Percentiles rank a stretch among this genome's conserved stretches.
phyloP scores from a whole-genome alignment of 2,329 filamentous ascomycete genomes.

The Penicillium nordicum region DNA sequence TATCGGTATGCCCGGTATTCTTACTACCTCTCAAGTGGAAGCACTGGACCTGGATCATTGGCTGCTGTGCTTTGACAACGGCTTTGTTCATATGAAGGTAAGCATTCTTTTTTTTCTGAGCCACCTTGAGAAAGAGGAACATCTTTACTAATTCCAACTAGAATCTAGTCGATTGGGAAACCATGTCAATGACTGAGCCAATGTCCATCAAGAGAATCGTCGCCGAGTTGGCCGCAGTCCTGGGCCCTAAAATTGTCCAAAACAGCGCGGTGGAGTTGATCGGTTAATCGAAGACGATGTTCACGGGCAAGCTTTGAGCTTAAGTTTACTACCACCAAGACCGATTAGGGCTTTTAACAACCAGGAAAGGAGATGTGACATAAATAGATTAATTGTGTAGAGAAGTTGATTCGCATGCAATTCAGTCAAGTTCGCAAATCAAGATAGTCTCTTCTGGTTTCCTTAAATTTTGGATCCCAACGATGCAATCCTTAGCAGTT shows the following conservation, averaged over 20 bases:
- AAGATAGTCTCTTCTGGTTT: background rate
- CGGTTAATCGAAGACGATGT: conserved; percentile 20
- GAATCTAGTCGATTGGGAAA: conserved; percentile 49
- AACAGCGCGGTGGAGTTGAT: conserved; percentile 42
- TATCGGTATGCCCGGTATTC: conserved; percentile 45
- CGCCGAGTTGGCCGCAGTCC: conserved; percentile 45
- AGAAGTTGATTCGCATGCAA: background rate
- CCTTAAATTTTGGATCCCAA: background rate
- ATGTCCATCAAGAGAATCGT: conserved; percentile 48
- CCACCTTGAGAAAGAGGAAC: background rate
- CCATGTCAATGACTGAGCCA: conserved; percentile 40
- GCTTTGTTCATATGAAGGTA: conserved; percentile 45
- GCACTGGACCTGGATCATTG: conserved; percentile 45
- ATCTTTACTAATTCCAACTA: conserved; percentile 17
- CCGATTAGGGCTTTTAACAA: no score
- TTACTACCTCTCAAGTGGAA: conserved; percentile 43
- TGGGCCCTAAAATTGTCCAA: conserved; percentile 44
- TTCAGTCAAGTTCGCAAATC: background rate
- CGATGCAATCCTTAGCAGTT: no score
- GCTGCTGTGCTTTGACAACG: conserved; percentile 41
- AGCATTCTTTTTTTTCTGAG: conserved; percentile 4
- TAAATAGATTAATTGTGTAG: background rate
- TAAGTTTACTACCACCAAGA: background rate
- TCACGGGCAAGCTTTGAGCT: background rate
- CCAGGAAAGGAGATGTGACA: background rate